phyloP scores from a whole-genome alignment of 2,329 filamentous ascomycete species.

The Aureobasidium sp. region DNA sequence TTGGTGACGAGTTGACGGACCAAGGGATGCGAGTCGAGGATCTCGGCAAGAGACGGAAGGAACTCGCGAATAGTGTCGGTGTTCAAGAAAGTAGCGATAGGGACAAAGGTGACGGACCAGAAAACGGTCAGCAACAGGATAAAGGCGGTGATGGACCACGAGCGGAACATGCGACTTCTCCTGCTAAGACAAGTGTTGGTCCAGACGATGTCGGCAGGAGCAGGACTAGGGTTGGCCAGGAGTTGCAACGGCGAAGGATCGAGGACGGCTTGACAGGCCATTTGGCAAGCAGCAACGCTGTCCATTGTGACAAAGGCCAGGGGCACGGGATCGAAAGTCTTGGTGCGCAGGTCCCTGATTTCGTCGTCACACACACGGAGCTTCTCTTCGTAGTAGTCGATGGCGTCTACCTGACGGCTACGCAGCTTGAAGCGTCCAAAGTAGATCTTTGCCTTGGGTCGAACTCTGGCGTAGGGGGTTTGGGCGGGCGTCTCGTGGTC shows the following conservation, averaged over 20 bases:
- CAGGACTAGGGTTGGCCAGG: conserved; percentile 76
- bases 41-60: conserved; percentile 61
- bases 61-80: conserved; percentile 71
- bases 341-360: conserved; percentile 62
- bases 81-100: conserved; percentile 72
- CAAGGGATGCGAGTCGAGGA: conserved; percentile 61
- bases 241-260: conserved; percentile 83
- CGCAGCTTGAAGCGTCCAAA: conserved; percentile 69
- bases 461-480: conserved; percentile 38
- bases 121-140: conserved; percentile 79
- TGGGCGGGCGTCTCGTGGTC: conserved; percentile 35
- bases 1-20: conserved; percentile 75
- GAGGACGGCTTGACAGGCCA: conserved; percentile 91
- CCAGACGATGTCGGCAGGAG: conserved; percentile 93
- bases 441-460: conserved; percentile 68
- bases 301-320: conserved; percentile 97
- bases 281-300: conserved; percentile 83
- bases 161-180: conserved; percentile 63
- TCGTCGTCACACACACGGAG: conserved; percentile 70
- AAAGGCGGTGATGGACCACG: conserved; percentile 76
- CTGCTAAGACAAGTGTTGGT: conserved; percentile 81
- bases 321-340: conserved; percentile 69
- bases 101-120: conserved; percentile 77
- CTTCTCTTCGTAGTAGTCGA: conserved; percentile 89
- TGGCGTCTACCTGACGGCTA: conserved; percentile 72